phyloP scores from a whole-genome alignment of 805 yeast species.

The Saccharomyces kudriavzevii region DNA sequence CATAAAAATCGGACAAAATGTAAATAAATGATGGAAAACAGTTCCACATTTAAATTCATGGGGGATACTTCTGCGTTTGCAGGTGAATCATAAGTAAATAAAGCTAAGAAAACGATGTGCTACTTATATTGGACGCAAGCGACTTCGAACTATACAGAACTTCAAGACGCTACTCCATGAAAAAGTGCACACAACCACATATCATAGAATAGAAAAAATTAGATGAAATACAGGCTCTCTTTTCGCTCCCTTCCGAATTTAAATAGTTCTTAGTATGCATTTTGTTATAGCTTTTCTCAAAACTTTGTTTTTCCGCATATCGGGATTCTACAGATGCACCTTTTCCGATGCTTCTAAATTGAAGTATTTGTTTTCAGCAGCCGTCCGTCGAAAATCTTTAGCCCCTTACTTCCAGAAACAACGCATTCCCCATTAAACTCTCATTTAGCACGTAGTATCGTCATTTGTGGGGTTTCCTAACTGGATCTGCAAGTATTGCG shows the following conservation, averaged over 20 bases:
- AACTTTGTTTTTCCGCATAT: neutral
- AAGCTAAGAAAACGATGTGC: too few relatives aligned
- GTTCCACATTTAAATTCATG: neutral
- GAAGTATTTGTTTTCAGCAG: neutral
- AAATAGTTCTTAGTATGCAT: neutral
- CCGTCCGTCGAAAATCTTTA: neutral
- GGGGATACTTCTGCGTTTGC: neutral
- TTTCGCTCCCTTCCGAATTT: neutral
- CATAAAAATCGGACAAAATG: neutral
- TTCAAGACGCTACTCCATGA: neutral
- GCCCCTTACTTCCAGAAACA: neutral
- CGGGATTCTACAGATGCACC: neutral
- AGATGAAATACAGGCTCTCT: neutral
- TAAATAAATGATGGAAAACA: neutral
- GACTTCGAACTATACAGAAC: neutral
- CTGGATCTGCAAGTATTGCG: neutral
- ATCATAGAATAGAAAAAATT: neutral
- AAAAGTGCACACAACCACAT: neutral
- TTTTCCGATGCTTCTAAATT: neutral
- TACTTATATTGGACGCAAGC: neutral
- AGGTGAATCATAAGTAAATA: too few relatives aligned
- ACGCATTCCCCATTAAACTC: neutral
- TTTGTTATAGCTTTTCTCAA: neutral
- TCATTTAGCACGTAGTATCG: neutral
- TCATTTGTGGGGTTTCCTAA: neutral